Conservation (phyloP, 495 filamentous ascomycete genomes). For the Penicillium alfredii region DNA sequence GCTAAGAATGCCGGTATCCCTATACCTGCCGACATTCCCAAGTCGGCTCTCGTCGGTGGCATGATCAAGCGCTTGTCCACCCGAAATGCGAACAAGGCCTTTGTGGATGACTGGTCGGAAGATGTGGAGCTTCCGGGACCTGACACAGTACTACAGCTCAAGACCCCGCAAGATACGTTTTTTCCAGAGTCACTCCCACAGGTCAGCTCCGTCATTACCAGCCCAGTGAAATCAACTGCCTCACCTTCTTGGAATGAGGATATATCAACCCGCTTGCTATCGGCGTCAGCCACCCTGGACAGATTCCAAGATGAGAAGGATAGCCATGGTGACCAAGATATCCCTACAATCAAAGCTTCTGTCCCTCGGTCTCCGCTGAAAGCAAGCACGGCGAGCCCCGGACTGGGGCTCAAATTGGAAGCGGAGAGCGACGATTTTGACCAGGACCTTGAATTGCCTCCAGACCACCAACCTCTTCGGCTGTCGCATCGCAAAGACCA, state of each 20-base stretch:
- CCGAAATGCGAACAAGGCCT: constrained; percentile 67
- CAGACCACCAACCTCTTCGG: constrained; percentile 49
- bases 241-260: constrained; percentile 30
- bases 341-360: constrained; percentile 63
- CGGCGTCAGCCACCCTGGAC: constrained; percentile 40
- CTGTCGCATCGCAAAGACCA: constrained; percentile 55
- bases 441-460: constrained; percentile 68
- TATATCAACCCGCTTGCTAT: constrained; percentile 18
- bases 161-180: constrained; percentile 47
- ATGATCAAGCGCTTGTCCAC: constrained; percentile 89
- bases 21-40: too few species aligned
- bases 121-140: constrained; percentile 75
- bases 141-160: constrained; percentile 57
- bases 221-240: constrained; percentile 31
- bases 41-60: constrained; percentile 87
- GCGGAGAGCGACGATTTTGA: constrained; percentile 64
- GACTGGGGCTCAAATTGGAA: constrained; percentile 22
- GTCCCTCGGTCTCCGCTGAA: constrained; percentile 51
- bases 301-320: constrained; percentile 58
- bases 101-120: constrained; percentile 85
- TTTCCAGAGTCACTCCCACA: constrained; percentile 67
- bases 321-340: constrained; percentile 57
- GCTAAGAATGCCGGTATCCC: constrained; percentile 83
- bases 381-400: constrained; percentile 19
- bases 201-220: constrained; percentile 45